Percentiles rank a stretch among this genome's conserved stretches.
Evolutionary conservation across 2,329 filamentous ascomycete genomes (phyloP).

Genomic region (Neodidymelliopsis sp.): DNA sequence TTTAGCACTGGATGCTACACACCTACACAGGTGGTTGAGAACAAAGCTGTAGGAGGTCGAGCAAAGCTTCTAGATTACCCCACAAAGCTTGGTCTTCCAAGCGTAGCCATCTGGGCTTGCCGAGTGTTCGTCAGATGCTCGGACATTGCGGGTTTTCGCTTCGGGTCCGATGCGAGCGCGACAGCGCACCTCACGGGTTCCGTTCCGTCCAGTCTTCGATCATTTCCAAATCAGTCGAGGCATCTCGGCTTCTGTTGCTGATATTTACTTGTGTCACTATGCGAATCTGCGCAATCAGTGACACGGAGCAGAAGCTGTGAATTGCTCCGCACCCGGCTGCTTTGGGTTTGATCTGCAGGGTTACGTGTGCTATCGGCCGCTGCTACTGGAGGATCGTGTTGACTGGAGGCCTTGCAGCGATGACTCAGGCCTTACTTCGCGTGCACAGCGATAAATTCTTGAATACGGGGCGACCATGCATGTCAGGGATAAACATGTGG

Average conservation of each 20-base stretch:
- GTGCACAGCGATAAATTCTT: background rate
- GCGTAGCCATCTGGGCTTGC: background rate
- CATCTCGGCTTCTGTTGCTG: constrained; percentile 1
- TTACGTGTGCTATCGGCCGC: background rate
- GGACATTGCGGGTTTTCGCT: background rate
- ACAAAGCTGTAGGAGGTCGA: background rate
- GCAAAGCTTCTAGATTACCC: background rate
- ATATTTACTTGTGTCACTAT: background rate
- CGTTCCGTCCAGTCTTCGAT: background rate
- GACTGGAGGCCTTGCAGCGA: constrained; percentile 4
- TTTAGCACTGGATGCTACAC: too few species aligned
- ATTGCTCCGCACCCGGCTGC: constrained; percentile 1
- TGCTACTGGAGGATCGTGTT: background rate
- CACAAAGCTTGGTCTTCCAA: constrained; percentile 10
- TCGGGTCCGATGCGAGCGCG: background rate
- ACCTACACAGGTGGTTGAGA: too few species aligned
- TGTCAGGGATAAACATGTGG: background rate
- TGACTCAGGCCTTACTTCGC: constrained; percentile 4
- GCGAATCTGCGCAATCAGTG: background rate
- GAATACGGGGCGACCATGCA: constrained; percentile 4
- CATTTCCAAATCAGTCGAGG: background rate
- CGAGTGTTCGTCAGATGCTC: constrained; percentile 2
- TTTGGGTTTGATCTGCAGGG: background rate
- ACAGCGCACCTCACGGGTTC: constrained; percentile 1
- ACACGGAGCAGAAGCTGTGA: background rate